phyloP scores from a whole-genome alignment of 495 filamentous ascomycete species.

The Viridothelium virens region DNA sequence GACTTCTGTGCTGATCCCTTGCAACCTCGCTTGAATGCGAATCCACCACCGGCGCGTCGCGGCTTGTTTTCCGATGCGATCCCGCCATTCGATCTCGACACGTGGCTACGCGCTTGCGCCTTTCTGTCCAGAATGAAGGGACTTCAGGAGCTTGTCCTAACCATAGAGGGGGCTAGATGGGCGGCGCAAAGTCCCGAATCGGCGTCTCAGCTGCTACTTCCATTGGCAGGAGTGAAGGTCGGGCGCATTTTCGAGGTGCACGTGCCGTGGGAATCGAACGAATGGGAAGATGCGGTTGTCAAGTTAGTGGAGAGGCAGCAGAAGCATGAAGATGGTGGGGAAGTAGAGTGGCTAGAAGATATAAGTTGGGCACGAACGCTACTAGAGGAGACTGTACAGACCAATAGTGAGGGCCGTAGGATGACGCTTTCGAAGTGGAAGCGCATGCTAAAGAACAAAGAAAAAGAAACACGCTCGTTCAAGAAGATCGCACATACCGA shows the following conservation, averaged over 20 bases:
- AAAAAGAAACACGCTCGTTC: not conserved
- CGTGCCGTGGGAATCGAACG: constrained; percentile 1
- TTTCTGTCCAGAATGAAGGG: not conserved
- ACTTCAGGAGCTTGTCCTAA: not conserved
- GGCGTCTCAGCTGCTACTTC: constrained; percentile 4
- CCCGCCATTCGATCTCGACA: constrained; percentile 4
- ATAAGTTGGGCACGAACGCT: not conserved
- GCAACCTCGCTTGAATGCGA: not conserved
- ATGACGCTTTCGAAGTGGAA: not conserved
- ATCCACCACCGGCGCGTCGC: not conserved
- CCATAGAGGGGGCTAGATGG: not conserved
- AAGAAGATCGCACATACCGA: not conserved
- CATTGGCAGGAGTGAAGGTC: not conserved
- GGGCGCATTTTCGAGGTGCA: constrained; percentile 1
- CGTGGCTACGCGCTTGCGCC: not conserved
- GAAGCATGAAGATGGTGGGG: not conserved
- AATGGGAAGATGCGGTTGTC: constrained; percentile 8
- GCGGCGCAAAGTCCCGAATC: not conserved
- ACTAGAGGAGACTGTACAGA: not conserved
- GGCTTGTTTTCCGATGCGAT: not conserved
- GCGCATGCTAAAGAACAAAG: not conserved
- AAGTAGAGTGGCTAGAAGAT: not conserved
- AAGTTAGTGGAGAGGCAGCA: not conserved
- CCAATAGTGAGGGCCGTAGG: not conserved
- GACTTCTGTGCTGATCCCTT: not conserved